These are phyloP conservation scores for Astragalus glycyphyllos DNA, from an alignment of 306 rosid species.

Conservation along the genomic window DNA sequence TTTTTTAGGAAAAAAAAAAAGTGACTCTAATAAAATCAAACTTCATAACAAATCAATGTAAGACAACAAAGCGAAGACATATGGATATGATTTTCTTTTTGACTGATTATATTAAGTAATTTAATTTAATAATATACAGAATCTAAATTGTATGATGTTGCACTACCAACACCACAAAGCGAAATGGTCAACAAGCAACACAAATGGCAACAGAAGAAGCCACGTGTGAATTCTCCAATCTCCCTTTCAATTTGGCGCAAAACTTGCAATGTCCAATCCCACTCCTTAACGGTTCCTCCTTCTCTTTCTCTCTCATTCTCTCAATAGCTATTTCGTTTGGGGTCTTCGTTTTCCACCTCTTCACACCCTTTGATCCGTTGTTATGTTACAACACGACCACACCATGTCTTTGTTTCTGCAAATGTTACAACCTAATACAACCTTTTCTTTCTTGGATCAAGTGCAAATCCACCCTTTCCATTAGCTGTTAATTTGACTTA, in stretches of 20 bases:
- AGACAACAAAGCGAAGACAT: background rate
- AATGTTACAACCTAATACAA: slow-evolving; percentile 1
- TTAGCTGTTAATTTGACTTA: slow-evolving; percentile 46
- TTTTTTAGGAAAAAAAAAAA: no score
- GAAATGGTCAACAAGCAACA: slow-evolving; percentile 30
- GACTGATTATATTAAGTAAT: background rate
- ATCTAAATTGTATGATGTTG: background rate
- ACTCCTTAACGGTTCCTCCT: slow-evolving; percentile 53
- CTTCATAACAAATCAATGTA: no score
- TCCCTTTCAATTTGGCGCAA: slow-evolving; percentile 51
- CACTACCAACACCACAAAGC: slow-evolving; percentile 5
- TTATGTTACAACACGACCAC: slow-evolving; percentile 19
- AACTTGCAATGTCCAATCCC: slow-evolving; percentile 56
- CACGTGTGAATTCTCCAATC: slow-evolving; percentile 54
- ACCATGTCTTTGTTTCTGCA: slow-evolving; percentile 38
- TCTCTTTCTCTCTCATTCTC: background rate
- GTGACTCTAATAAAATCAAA: no score
- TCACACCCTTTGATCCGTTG: slow-evolving; percentile 33
- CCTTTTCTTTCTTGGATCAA: slow-evolving; percentile 47
- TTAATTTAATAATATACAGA: no score
- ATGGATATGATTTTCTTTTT: background rate
- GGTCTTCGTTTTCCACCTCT: slow-evolving; percentile 42
- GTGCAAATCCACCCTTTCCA: slow-evolving; percentile 35
- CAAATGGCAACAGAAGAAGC: slow-evolving; percentile 41
- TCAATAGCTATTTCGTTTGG: slow-evolving; percentile 17